Base-by-base conservation (phyloP, 495 filamentous ascomycete species). In the Penicillium coprophilum region DNA sequence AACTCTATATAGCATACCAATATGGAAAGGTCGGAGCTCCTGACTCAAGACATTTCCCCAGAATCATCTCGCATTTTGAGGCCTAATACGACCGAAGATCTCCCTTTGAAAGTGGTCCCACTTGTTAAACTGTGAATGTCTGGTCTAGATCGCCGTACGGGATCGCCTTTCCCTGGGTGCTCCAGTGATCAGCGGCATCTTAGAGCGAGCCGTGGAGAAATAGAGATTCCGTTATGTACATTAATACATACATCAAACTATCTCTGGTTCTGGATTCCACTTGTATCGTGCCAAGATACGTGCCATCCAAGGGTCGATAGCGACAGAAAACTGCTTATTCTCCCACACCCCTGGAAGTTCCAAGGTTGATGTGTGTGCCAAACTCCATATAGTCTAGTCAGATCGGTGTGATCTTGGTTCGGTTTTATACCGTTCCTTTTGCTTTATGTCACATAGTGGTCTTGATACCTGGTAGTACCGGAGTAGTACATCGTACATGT, bases 121-220 rank as follows among this genome's bases (percentile, higher is more conserved):
- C 32, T 31, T 11, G 10, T 31, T 10, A 10, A 31, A 31, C 30
- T 12, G 30, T 10, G 43, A 40, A 9, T 11, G 9, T 28, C 17
- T 15, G 50, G 50, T 54, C 52, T 54, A 54, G 52, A 54, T 46
- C 21, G n/a, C n/a, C n/a, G 4, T 28, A 23, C 32, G 34, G 19
- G 36, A 40, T 52, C 47, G 13, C 40, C 36, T 34, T 46, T 36
- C 21, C 30, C 13, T 44, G 46, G 46, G 31, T 23, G 27, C 13
- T 36, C 13, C 5, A 20, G 21, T 5, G 28, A 20, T 48, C 23
- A 11, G 28, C 19, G 49, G 49, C 15, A 36, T 45, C 23, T 53
- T 53, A 19, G 27, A 34, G 30, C 30, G 51, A 53, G 47, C 17
- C 15, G 31, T 23, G 34, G 34, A 30, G 17, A 23, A 28, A 20